These are phyloP conservation scores for Ceratopteris richardii DNA, from an alignment of 75 land plant species.

Conservation along the genomic window DNA sequence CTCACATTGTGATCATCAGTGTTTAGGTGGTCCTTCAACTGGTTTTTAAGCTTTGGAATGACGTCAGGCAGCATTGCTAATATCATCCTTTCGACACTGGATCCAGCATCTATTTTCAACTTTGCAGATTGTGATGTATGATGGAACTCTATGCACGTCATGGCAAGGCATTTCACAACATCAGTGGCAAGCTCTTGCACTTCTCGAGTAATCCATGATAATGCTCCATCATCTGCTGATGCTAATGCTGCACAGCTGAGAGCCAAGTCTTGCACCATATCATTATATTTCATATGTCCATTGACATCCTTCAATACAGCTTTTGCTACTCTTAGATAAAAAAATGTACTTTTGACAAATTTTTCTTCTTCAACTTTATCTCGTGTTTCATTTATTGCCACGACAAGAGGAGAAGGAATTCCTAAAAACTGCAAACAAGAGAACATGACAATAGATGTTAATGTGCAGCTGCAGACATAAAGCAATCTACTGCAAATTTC, in stretches of 20 bases:
- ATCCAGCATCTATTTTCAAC: constrained; percentile 1
- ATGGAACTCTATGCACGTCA: neutral
- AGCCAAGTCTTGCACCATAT: constrained; percentile 5
- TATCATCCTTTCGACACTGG: constrained; percentile 18
- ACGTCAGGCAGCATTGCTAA: constrained; percentile 34
- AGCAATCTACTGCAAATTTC: no score
- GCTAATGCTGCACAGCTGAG: constrained; percentile 44
- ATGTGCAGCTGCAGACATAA: no score
- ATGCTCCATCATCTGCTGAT: constrained; percentile 20
- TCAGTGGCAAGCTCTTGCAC: constrained; percentile 24
- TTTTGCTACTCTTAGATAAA: constrained; percentile 12
- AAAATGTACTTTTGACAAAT: constrained; percentile 8
- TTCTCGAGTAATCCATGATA: constrained; percentile 34
- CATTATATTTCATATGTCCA: neutral
- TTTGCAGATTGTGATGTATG: constrained; percentile 7
- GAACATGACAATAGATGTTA: neutral
- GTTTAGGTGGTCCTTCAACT: constrained; percentile 47
- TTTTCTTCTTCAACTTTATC: neutral
- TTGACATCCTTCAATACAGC: constrained; percentile 7
- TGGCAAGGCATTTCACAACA: constrained; percentile 12
- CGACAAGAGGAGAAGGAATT: neutral
- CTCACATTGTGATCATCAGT: constrained; percentile 21
- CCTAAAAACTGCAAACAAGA: neutral
- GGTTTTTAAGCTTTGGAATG: constrained; percentile 37
- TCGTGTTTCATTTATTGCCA: neutral